Conservation (phyloP, 139 green algal species). For the Dunaliella sp. region DNA sequence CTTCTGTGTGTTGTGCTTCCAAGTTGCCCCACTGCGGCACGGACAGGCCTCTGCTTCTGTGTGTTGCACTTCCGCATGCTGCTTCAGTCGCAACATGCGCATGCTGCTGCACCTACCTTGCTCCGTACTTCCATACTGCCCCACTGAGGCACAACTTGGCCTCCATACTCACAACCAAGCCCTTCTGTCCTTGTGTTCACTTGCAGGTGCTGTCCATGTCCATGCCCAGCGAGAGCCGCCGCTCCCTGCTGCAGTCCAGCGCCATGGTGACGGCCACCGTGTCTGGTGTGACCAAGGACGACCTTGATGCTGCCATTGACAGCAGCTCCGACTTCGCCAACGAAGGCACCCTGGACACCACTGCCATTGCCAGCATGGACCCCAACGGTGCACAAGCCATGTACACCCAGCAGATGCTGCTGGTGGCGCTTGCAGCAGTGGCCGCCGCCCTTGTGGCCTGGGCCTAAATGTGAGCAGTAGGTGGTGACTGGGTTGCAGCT, state of each 20-base stretch:
- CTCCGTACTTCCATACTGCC: too few relatives aligned
- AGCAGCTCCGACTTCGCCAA: background rate
- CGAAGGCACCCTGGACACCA: background rate
- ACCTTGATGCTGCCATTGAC: background rate
- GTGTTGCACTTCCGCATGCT: too few relatives aligned
- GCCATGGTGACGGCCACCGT: background rate
- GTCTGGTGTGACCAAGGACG: background rate
- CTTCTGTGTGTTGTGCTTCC: too few relatives aligned
- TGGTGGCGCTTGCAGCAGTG: background rate
- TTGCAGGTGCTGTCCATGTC: background rate
- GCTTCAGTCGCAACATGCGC: too few relatives aligned
- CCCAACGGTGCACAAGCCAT: background rate
- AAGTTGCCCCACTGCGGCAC: too few relatives aligned
- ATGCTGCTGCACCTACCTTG: too few relatives aligned
- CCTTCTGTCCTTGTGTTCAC: too few relatives aligned
- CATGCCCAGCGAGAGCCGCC: background rate
- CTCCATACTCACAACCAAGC: too few relatives aligned
- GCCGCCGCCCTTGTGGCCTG: background rate
- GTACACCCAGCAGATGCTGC: background rate
- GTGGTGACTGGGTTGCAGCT: too few relatives aligned
- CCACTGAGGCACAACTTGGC: too few relatives aligned
- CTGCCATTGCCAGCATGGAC: too few relatives aligned
- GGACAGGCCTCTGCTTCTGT: too few relatives aligned
- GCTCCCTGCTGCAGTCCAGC: background rate
- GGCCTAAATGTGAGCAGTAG: background rate